Evolutionary conservation across 352 stramenopile species (phyloP).

Genomic region (Pythium coloratum): DNA sequence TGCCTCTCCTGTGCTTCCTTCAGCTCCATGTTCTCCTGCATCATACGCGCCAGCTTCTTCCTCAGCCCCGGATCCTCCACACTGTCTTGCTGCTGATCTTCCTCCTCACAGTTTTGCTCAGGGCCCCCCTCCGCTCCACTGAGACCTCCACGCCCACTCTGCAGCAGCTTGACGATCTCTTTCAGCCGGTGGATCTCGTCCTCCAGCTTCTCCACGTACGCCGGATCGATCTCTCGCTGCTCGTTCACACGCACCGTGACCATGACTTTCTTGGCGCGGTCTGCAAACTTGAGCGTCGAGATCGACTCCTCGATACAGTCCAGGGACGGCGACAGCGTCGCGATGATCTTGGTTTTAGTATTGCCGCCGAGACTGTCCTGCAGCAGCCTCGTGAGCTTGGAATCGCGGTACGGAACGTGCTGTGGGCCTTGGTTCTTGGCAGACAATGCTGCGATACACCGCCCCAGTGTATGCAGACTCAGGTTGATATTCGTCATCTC

Average conservation of each 20-base stretch:
- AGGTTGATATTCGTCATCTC: slow-evolving; percentile 96
- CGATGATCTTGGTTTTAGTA: slow-evolving; percentile 91
- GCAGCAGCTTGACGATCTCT: slow-evolving; percentile 54
- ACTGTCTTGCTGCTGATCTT: background rate
- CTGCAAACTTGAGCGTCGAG: slow-evolving; percentile 93
- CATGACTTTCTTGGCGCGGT: slow-evolving; percentile 92
- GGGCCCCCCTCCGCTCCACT: background rate
- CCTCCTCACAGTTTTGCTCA: slow-evolving; percentile 8
- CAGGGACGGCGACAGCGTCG: slow-evolving; percentile 82
- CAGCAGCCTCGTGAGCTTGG: slow-evolving; percentile 88
- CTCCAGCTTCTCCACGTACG: slow-evolving; percentile 87
- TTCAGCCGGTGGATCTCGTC: slow-evolving; percentile 81
- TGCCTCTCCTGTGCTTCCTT: slow-evolving; percentile 56
- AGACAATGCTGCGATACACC: slow-evolving; percentile 84
- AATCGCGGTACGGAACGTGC: slow-evolving; percentile 91
- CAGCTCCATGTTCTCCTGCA: slow-evolving; percentile 72
- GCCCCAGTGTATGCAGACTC: slow-evolving; percentile 89
- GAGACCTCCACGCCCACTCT: slow-evolving; percentile 17
- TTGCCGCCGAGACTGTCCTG: slow-evolving; percentile 89
- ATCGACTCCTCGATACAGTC: slow-evolving; percentile 92
- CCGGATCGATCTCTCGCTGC: slow-evolving; percentile 80
- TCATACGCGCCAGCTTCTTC: slow-evolving; percentile 40
- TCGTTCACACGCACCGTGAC: slow-evolving; percentile 84
- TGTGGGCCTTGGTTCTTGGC: slow-evolving; percentile 21
- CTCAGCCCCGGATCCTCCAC: slow-evolving; percentile 25